A percentile compares a stretch with the other conserved stretches of the same genome.
phyloP scores from a whole-genome alignment of 2,329 filamentous ascomycete species.

The Phaeoacremonium minimum region DNA sequence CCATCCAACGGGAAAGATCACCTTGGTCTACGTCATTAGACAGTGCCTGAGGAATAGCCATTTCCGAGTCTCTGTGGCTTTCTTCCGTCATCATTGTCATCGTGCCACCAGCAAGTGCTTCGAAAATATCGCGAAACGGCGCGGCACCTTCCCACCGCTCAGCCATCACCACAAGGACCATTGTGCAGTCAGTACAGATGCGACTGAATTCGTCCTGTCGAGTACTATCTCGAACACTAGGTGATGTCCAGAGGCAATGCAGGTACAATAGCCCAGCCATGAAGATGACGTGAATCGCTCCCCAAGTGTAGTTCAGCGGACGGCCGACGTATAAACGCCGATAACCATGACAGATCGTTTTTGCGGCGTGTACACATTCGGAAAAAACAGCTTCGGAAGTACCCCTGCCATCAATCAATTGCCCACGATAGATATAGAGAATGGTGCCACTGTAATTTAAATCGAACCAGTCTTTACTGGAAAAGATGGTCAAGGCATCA shows the following conservation, averaged over 20 bases:
- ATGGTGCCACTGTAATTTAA: conserved; percentile 14
- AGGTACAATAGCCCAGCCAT: conserved; percentile 13
- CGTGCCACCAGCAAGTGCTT: conserved; percentile 17
- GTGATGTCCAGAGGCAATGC: conserved; percentile 26
- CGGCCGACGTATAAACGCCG: conserved; percentile 2
- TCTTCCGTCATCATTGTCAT: conserved; percentile 13
- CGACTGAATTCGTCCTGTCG: conserved; percentile 14
- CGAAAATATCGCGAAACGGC: conserved; percentile 27
- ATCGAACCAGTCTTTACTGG: conserved; percentile 7
- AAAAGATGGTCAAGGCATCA: conserved; percentile 4
- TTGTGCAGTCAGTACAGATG: conserved; percentile 21
- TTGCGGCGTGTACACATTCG: conserved; percentile 12
- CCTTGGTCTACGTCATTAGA: background rate
- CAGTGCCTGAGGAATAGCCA: background rate
- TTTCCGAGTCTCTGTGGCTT: background rate
- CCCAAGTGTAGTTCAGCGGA: conserved; percentile 5
- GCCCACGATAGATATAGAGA: conserved; percentile 15
- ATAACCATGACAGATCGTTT: conserved; percentile 6
- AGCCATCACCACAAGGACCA: conserved; percentile 22
- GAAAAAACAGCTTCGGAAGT: conserved; percentile 14
- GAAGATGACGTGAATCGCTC: conserved; percentile 4
- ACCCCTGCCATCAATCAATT: conserved; percentile 11
- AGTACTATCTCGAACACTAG: conserved; percentile 8
- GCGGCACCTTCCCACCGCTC: conserved; percentile 22
- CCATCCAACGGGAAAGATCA: background rate